Conservation (phyloP, 495 filamentous ascomycete species). For the Aspergillus avenaceus region DNA sequence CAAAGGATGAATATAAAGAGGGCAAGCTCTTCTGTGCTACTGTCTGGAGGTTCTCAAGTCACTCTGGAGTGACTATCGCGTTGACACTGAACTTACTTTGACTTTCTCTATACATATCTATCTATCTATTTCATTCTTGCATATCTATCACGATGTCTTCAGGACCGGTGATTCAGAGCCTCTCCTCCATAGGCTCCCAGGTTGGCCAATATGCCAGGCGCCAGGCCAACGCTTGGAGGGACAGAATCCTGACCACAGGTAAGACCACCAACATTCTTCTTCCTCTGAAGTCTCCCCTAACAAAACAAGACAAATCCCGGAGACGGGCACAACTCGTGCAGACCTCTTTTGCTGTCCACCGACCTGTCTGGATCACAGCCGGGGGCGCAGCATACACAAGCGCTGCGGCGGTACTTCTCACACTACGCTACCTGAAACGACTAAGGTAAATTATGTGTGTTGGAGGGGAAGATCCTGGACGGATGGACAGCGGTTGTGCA, state of each 20-base stretch:
- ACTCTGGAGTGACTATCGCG: background rate
- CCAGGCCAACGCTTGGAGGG: conserved; percentile 13
- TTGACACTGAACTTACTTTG: background rate
- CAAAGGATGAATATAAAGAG: background rate
- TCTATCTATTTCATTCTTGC: background rate
- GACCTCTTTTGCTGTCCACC: conserved; percentile 36
- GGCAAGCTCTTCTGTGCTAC: background rate
- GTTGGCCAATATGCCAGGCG: conserved; percentile 17
- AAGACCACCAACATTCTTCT: background rate
- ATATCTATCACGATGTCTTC: conserved; percentile 18
- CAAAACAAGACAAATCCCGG: conserved; percentile 24
- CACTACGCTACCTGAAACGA: conserved; percentile 34
- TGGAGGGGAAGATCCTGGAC: background rate
- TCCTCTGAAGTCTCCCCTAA: background rate
- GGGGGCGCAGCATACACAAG: conserved; percentile 38
- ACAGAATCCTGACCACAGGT: conserved; percentile 21
- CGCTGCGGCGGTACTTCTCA: conserved; percentile 34
- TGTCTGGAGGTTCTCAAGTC: background rate
- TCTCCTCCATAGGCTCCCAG: conserved; percentile 15
- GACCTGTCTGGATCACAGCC: conserved; percentile 41
- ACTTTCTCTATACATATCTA: background rate
- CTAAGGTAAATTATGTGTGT: conserved; percentile 10
- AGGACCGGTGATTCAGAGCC: conserved; percentile 15
- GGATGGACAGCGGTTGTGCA: background rate
- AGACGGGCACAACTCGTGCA: conserved; percentile 28